Base-by-base conservation (phyloP, 2,329 filamentous ascomycete genomes). In the Arthrobotrys megalospora region DNA sequence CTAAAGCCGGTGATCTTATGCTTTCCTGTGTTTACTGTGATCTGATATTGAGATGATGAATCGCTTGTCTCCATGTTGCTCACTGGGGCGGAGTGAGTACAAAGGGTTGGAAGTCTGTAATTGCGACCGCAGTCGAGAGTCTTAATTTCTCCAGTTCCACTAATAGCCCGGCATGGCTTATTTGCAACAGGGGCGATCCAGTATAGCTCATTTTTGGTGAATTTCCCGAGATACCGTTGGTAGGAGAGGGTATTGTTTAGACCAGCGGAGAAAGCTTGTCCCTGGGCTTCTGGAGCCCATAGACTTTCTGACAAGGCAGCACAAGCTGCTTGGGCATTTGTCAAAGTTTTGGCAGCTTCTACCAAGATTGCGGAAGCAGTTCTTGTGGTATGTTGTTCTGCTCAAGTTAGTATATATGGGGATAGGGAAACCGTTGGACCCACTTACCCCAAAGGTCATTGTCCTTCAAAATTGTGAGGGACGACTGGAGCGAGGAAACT, bases 21-120 rank as follows among this genome's bases (percentile, higher is more conserved):
- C 24, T 84, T 83, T 36, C 86, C 85, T 0, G 85, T 84, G 3
- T 83, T 80, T 0, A 86, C 82, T 1, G 82, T 82, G 10, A 86
- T 82, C 38, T 83, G 84, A 83, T 85, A 86, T 73, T 80, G 82
- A 28, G 81, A 55, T 45, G 81, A 82, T 2, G 80, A 84, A 69
- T 85, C 84, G 19, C 83, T 82, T 0, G 66, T 81, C 0, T 82
- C 80, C 7, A 80, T 72, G 36, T 81, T 85, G 11, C 85, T 86
- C 71, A 85, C 85, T 0, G 86, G 85, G 1, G 86, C 86, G 1
- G 84, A 83, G 70, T 87, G 85, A 2, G 85, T 85, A 76, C 86
- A 87, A n/a, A 87, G 68, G 0, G 83, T 85, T 1, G 84, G 83
- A 2, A 86, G 80, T 43, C 71, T 45, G 68, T 69, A 32, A 76